phyloP scores from a whole-genome alignment of 352 stramenopile species.

The Globisporangium megalacanthum region DNA sequence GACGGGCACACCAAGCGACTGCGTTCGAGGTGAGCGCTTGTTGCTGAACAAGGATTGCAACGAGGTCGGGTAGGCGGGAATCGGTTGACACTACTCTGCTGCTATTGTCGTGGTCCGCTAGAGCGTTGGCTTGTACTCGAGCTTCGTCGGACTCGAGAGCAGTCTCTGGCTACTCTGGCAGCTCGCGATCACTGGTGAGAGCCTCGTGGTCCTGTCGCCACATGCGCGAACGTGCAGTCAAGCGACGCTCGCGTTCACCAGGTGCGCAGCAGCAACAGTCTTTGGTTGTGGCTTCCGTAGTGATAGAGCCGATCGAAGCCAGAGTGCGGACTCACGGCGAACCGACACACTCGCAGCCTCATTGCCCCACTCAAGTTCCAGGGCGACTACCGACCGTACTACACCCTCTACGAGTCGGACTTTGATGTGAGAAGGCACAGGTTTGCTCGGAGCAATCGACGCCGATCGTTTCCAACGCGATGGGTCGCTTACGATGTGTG shows the following conservation, averaged over 20 bases:
- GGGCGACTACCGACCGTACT: slow-evolving; percentile 83
- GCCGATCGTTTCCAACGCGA: too few relatives aligned
- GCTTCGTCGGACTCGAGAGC: slow-evolving; percentile 68
- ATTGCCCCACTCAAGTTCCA: slow-evolving; percentile 76
- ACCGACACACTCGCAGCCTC: slow-evolving; percentile 32
- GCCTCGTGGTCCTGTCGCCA: slow-evolving; percentile 71
- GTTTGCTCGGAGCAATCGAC: background rate
- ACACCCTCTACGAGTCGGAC: slow-evolving; percentile 81
- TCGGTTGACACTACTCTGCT: background rate
- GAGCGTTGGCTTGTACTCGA: slow-evolving; percentile 82
- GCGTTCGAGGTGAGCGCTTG: slow-evolving; percentile 46
- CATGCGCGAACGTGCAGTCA: slow-evolving; percentile 78
- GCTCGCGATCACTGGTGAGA: slow-evolving; percentile 78
- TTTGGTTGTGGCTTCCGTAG: background rate
- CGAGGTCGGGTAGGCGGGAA: background rate
- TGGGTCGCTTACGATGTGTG: background rate
- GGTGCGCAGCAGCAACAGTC: slow-evolving; percentile 22
- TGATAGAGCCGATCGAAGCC: too few relatives aligned
- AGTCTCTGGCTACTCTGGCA: slow-evolving; percentile 84
- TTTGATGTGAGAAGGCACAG: slow-evolving; percentile 45
- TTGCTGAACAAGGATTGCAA: background rate
- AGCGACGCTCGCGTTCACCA: slow-evolving; percentile 73
- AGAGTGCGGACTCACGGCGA: background rate
- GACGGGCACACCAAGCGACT: slow-evolving; percentile 36
- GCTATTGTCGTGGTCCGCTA: slow-evolving; percentile 13